phyloP scores from a whole-genome alignment of 257 asterid species.

The Salvia splendens region DNA sequence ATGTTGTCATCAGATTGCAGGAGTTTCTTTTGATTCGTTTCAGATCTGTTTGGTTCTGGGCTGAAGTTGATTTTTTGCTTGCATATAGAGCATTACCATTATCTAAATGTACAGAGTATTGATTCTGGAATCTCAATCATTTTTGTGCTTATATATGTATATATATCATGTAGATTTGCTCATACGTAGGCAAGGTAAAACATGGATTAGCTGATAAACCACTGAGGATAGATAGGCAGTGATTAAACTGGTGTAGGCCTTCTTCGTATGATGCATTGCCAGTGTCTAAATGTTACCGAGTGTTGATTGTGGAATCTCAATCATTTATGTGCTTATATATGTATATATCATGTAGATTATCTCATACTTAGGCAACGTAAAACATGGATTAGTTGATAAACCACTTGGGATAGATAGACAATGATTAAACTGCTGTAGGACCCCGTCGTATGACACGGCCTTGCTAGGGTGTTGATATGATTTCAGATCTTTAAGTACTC shows the following conservation, averaged over 20 bases:
- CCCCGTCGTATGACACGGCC: too few relatives aligned
- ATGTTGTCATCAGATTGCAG: not conserved
- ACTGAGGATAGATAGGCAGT: not conserved
- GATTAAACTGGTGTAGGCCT: too few relatives aligned
- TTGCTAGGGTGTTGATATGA: slow-evolving; percentile 5
- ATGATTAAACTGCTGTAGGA: too few relatives aligned
- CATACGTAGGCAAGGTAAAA: too few relatives aligned
- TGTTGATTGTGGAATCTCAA: not conserved
- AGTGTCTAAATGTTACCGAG: not conserved
- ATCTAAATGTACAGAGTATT: not conserved
- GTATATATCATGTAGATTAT: not conserved
- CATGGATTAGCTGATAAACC: not conserved
- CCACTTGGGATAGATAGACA: not conserved
- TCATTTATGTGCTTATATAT: not conserved
- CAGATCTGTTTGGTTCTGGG: slow-evolving; percentile 22
- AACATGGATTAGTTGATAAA: not conserved
- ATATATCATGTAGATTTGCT: too few relatives aligned
- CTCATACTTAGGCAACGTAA: too few relatives aligned
- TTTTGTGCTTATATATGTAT: not conserved
- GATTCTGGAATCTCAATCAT: not conserved
- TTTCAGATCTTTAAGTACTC: not conserved
- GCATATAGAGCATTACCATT: not conserved
- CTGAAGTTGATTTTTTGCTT: not conserved
- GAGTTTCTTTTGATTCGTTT: slow-evolving; percentile 6
- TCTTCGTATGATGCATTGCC: not conserved